Evolutionary conservation across 495 filamentous ascomycete species (phyloP).

Genomic region (Penicillium samsonianum): DNA sequence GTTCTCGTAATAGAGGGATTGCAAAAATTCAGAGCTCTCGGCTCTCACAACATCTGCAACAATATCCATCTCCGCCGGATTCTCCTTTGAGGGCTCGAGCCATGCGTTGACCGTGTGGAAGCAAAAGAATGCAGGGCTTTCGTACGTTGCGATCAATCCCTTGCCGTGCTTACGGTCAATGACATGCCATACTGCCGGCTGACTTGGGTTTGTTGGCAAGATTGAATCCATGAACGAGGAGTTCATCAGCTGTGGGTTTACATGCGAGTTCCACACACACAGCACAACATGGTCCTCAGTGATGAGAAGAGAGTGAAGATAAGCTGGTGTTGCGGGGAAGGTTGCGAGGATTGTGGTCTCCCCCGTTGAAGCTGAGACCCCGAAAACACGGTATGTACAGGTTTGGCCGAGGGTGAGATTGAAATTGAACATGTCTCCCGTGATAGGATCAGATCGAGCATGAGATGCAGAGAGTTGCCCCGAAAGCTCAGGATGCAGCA

Average conservation of each 20-base stretch:
- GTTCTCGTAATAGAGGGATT: conserved; percentile 58
- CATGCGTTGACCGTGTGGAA: conserved; percentile 79
- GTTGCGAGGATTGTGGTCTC: conserved; percentile 70
- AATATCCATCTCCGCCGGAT: conserved; percentile 48
- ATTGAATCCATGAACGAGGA: conserved; percentile 30
- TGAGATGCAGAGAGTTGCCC: conserved; percentile 67
- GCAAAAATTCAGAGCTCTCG: conserved; percentile 53
- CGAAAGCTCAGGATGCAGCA: conserved; percentile 64
- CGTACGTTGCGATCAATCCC: conserved; percentile 61
- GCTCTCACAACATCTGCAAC: conserved; percentile 60
- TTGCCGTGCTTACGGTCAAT: conserved; percentile 56
- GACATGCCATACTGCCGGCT: conserved; percentile 65
- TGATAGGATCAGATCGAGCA: conserved; percentile 66
- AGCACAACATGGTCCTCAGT: conserved; percentile 66
- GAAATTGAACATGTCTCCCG: conserved; percentile 77
- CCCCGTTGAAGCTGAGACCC: conserved; percentile 57
- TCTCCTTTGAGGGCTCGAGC: conserved; percentile 51
- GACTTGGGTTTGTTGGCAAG: conserved; percentile 46
- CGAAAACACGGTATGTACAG: conserved; percentile 66
- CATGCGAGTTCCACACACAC: conserved; percentile 61
- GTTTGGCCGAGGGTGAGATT: conserved; percentile 57
- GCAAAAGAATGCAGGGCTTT: conserved; percentile 64
- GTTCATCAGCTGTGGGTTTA: conserved; percentile 59
- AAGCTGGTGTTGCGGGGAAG: conserved; percentile 57
- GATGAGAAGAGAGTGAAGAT: conserved; percentile 74